Base-by-base conservation (phyloP, 202 grass and related monocot genomes). In the Carex sylvatica region DNA sequence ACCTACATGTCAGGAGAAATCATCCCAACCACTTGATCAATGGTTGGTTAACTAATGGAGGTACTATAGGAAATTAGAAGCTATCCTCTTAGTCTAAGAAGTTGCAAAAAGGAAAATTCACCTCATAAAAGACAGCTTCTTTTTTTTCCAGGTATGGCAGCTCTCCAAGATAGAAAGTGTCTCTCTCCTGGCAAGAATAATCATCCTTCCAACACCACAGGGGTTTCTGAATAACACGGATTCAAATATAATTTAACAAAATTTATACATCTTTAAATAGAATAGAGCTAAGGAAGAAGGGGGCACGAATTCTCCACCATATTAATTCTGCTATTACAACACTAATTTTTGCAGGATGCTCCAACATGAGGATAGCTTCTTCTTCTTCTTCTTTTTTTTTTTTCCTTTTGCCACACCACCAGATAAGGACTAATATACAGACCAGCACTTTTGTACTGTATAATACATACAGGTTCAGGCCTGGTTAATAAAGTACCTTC, bases 41-140 rank as follows among this genome's bases (percentile, higher is more conserved):
- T 12, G 8, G 18, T 15, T 70, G 9, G n/a, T 20, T 20, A 20
- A 22, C 36, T 70, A 70, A 70, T 36, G 33, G 16, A 46, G n/a
- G 44, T 22, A 5, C 67, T 42, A 23, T 15, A 38, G 0, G 65
- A 70, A 70, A 46, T 70, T 36, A 87, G 13, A 87, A 88, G 49
- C 26, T 78, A 15, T 70, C 40, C 53, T 54, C 22, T 76, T 71
- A 61, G n/a, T 28, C 36, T 65, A 56, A 38, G 19, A 16, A 5
- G 13, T 85, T 68, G 15, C 22, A 64, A 52, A 58, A 85, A 73
- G 40, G 66, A 82, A 84, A 68, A 76, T 12, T 70, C 78, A 94
- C 94, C 95, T 98, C 95, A 81, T 95, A 98, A 82, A 89, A 70
- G 30, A 98, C 87, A 59, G 90, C 92, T 84, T 93, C 84, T 33